Conservation (phyloP, 495 filamentous ascomycete genomes). For the Friedmanniomyces simplex region DNA sequence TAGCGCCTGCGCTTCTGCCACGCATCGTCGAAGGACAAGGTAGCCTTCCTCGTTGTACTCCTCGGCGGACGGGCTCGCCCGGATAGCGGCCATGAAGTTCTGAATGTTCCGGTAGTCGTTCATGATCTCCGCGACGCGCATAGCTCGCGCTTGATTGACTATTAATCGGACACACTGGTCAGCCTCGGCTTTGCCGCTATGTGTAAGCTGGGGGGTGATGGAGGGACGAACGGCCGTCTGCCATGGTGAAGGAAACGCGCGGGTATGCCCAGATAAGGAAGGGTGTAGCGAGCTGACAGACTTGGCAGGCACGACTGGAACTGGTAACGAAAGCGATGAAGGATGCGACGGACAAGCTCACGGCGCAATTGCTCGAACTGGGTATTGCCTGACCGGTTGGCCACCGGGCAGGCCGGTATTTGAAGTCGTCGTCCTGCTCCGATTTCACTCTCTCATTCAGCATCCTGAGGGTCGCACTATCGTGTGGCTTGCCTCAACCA, state of each 20-base stretch:
- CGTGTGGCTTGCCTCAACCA: constrained; percentile 1
- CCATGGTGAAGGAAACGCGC: constrained; percentile 36
- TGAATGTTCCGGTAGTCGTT: constrained; percentile 77
- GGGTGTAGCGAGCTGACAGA: constrained; percentile 4
- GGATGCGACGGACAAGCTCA: background rate
- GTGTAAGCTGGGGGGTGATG: constrained; percentile 5
- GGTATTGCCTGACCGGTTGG: background rate
- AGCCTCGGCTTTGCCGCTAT: background rate
- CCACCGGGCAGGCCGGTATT: constrained; percentile 9
- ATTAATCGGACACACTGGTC: background rate
- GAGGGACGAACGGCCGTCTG: constrained; percentile 49
- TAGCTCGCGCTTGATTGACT: constrained; percentile 80
- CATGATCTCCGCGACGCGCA: constrained; percentile 74
- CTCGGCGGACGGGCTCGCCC: constrained; percentile 47
- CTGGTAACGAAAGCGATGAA: constrained; percentile 5
- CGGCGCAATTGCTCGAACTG: constrained; percentile 1
- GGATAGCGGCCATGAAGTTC: constrained; percentile 63
- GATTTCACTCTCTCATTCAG: background rate
- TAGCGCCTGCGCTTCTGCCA: constrained; percentile 62
- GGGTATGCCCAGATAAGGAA: constrained; percentile 12
- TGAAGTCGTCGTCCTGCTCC: constrained; percentile 2
- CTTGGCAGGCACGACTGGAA: background rate
- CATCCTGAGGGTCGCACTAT: constrained; percentile 2
- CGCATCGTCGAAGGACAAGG: constrained; percentile 62
- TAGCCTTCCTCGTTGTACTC: constrained; percentile 75